Conservation (phyloP, 164 flowering plant genomes). For the Liquidambar formosana region DNA sequence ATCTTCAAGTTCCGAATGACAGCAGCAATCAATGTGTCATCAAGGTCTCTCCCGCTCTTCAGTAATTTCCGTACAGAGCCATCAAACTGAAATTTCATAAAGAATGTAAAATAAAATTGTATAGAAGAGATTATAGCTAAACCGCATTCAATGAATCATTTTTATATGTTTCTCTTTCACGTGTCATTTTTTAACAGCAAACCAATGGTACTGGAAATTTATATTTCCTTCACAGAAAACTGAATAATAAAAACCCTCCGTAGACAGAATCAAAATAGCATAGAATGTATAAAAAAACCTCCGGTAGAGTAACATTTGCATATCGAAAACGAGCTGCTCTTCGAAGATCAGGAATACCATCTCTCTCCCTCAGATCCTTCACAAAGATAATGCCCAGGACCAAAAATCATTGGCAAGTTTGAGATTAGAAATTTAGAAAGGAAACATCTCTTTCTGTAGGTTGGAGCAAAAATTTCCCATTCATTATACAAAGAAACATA, state of each 20-base stretch:
- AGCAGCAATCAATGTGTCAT: conserved; percentile 63
- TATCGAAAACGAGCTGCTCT: conserved; percentile 84
- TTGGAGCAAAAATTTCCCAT: too few relatives aligned
- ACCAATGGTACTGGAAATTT: neutral
- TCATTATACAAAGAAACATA: neutral
- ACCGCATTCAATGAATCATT: neutral
- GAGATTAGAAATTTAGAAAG: neutral
- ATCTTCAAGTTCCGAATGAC: conserved; percentile 79
- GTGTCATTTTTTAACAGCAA: neutral
- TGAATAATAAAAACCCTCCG: neutral
- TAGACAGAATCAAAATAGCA: neutral
- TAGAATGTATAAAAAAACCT: conserved; percentile 48
- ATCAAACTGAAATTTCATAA: conserved; percentile 49
- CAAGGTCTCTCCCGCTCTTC: conserved; percentile 67
- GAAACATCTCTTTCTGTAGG: too few relatives aligned
- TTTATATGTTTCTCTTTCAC: neutral
- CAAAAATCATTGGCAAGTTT: conserved; percentile 5
- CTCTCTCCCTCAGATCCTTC: conserved; percentile 78
- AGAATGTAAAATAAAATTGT: neutral
- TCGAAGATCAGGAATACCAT: conserved; percentile 95
- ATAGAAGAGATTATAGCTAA: neutral
- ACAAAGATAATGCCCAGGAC: conserved; percentile 22
- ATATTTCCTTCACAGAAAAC: neutral
- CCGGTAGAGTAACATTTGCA: conserved; percentile 69
- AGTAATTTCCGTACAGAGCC: conserved; percentile 55